phyloP scores from a whole-genome alignment of 2,329 filamentous ascomycete genomes.

The Penicillium thymicola region DNA sequence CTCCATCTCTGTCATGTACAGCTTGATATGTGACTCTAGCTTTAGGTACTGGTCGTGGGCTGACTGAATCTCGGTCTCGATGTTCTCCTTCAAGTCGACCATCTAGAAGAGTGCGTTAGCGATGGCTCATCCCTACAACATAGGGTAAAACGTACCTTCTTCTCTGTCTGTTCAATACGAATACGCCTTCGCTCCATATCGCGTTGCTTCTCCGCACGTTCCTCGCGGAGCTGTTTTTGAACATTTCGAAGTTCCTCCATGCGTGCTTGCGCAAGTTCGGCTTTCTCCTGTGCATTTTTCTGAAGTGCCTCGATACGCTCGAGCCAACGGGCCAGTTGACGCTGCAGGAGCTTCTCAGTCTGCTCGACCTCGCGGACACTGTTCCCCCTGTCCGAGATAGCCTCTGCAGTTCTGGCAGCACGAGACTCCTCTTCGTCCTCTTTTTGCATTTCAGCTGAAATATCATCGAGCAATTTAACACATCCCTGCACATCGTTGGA shows the following conservation, averaged over 20 bases:
- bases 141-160: slow-evolving; percentile 66
- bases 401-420: slow-evolving; percentile 78
- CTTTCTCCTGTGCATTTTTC: slow-evolving; percentile 76
- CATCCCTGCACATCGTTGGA: slow-evolving; percentile 81
- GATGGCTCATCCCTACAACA: neutral
- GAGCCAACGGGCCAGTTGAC: slow-evolving; percentile 80
- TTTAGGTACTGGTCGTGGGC: slow-evolving; percentile 95
- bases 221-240: slow-evolving; percentile 77
- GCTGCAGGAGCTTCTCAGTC: slow-evolving; percentile 75
- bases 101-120: slow-evolving; percentile 59
- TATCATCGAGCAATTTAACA: slow-evolving; percentile 84
- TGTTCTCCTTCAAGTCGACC: slow-evolving; percentile 95
- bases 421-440: slow-evolving; percentile 86
- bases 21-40: slow-evolving; percentile 93
- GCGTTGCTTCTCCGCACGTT: slow-evolving; percentile 79
- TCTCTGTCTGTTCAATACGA: slow-evolving; percentile 97
- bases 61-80: slow-evolving; percentile 86
- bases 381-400: slow-evolving; percentile 80
- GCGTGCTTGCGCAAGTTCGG: slow-evolving; percentile 73
- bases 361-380: slow-evolving; percentile 90
- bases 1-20: slow-evolving; percentile 99
- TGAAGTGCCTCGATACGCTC: slow-evolving; percentile 82
- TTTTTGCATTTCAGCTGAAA: slow-evolving; percentile 76
- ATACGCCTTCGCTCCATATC: slow-evolving; percentile 90
- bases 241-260: slow-evolving; percentile 85